Base-by-base conservation (phyloP, 2,329 filamentous ascomycete genomes). In the Chaetothyriales sp. region DNA sequence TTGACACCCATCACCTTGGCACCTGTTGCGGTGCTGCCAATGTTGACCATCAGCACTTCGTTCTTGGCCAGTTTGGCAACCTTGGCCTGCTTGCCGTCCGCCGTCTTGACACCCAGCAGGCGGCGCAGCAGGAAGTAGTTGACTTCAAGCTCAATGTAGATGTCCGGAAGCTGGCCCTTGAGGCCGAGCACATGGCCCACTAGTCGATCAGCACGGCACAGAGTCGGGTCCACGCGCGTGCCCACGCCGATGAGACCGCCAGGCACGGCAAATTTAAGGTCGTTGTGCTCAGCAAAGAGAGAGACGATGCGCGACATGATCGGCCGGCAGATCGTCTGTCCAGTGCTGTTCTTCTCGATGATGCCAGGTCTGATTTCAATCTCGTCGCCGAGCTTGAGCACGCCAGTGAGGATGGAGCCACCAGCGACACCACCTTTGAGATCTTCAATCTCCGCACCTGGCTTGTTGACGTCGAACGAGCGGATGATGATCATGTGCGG, bases 21-120 rank as follows among this genome's bases (percentile, higher is more conserved):
- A 70, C 92, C 92, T 12, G 90, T 95, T 46, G 92, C 93, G 8
- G 90, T 96, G 39, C 87, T 95, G 55, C 92, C 92, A 66, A 98
- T 98, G 76, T 98, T 98, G 59, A 98, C 92, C 92, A 98, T 96
- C 70, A 98, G 83, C 64, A 96, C 88, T 70, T 98, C 92, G 72
- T 95, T 95, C 81, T 96, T 98, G 52, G 88, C 77, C 59, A 98
- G 77, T 76, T 98, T 98, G 62, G 89, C 88, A 60, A 98, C 92
- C 83, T 98, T 98, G 65, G 90, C 90, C 73, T 96, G 92, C 77
- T 98, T 98, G 67, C 92, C 92, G 61, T 98, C 92, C 56, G 90
- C 88, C 46, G 92, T 95, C 74, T 93, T 89, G 63, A 98, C 92
- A 80, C 92, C 92, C 51, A 98, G 80, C 56, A 98, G 77, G 62